These are phyloP conservation scores for Lecanicillium sp. DNA, from an alignment of 2,329 filamentous ascomycete genomes.

Conservation along the genomic window DNA sequence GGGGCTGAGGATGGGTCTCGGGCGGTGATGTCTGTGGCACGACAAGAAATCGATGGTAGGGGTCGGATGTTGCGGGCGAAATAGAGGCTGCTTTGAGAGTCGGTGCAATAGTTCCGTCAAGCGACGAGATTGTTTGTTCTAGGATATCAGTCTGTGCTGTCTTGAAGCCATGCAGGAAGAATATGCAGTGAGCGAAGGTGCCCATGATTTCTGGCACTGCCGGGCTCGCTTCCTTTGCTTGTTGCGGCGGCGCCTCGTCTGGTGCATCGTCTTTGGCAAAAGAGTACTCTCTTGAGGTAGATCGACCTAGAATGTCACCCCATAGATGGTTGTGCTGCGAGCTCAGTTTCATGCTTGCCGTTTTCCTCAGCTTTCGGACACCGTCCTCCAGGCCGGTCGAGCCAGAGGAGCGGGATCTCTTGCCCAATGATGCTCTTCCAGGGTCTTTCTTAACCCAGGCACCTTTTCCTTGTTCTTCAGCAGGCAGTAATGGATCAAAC, in stretches of 20 bases:
- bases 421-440: constrained; percentile 41
- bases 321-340: constrained; percentile 79
- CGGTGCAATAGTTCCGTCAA: constrained; percentile 35
- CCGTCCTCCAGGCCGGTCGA: constrained; percentile 43
- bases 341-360: constrained; percentile 74
- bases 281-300: constrained; percentile 25
- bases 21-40: constrained; percentile 45
- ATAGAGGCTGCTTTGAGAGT: constrained; percentile 33
- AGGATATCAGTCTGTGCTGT: constrained; percentile 40
- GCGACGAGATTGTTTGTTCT: constrained; percentile 36
- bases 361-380: constrained; percentile 75
- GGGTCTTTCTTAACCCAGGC: constrained; percentile 56
- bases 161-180: constrained; percentile 54
- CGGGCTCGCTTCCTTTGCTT: constrained; percentile 5
- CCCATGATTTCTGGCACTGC: constrained; percentile 20
- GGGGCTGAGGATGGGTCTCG: constrained; percentile 30
- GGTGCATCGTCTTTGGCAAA: constrained; percentile 17
- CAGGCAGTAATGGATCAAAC: constrained; percentile 68
- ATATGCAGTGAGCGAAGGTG: constrained; percentile 48
- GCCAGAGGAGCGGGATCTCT: constrained; percentile 47
- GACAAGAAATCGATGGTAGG: constrained; percentile 38
- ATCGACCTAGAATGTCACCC: constrained; percentile 69
- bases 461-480: constrained; percentile 63
- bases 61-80: constrained; percentile 17
- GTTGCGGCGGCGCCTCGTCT: constrained; percentile 1